Conservation (phyloP, 1,284 basidiomycete species). For the Trametes sp. region DNA sequence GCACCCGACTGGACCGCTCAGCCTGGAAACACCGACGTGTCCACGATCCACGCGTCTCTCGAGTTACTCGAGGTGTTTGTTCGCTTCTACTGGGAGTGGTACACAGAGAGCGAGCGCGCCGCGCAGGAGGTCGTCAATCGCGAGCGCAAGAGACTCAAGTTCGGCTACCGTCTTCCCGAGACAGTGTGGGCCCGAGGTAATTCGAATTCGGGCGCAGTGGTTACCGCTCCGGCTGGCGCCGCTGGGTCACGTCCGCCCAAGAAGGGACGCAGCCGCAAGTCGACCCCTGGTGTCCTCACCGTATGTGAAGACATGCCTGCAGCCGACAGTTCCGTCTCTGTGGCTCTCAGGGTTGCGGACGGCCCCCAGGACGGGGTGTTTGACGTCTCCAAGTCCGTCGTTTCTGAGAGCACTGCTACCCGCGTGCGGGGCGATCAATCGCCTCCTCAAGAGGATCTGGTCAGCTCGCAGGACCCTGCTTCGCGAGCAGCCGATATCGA, state of each 20-base stretch:
- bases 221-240: not conserved
- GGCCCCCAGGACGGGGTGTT: no score
- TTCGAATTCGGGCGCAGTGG: not conserved
- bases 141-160: constrained; percentile 19
- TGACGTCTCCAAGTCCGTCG: no score
- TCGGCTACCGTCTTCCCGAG: constrained; percentile 9
- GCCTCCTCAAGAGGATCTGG: no score
- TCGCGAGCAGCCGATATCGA: no score
- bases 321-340: no score
- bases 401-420: no score
- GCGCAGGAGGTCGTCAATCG: constrained; percentile 16
- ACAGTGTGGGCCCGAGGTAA: not conserved
- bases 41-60: not conserved
- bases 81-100: constrained; percentile 39
- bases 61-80: constrained; percentile 32
- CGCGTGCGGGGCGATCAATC: no score
- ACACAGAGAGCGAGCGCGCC: not conserved
- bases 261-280: not conserved
- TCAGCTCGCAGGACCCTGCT: no score
- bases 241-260: not conserved
- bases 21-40: not conserved
- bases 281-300: no score
- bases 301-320: no score
- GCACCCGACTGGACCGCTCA: constrained; percentile 6
- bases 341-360: no score